These are phyloP conservation scores for Acaromyces ingoldii DNA, from an alignment of 1,284 basidiomycete genomes.

Conservation along the genomic window DNA sequence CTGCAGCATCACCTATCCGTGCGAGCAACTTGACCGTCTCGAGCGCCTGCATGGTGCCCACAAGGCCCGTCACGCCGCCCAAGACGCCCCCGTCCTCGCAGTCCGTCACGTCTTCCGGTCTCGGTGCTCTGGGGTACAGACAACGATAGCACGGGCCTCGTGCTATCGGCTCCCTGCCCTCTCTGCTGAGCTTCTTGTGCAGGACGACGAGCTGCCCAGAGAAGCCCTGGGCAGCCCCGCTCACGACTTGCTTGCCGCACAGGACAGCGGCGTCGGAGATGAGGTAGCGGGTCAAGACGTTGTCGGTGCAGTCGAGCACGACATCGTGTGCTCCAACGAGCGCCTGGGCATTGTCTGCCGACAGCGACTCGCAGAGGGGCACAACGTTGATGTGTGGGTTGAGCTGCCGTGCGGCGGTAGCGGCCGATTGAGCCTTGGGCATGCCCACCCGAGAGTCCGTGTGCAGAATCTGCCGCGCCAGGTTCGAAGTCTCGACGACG, in stretches of 20 bases:
- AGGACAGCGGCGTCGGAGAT: constrained; percentile 82
- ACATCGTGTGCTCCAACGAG: constrained; percentile 56
- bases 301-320: constrained; percentile 93
- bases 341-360: constrained; percentile 26
- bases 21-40: constrained; percentile 68
- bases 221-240: constrained; percentile 84
- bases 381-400: constrained; percentile 37
- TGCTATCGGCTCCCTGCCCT: not conserved
- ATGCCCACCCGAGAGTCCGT: constrained; percentile 72
- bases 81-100: constrained; percentile 90
- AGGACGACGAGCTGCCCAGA: constrained; percentile 71
- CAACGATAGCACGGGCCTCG: constrained; percentile 90
- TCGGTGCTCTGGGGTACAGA: constrained; percentile 65
- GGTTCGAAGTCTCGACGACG: constrained; percentile 80
- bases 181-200: constrained; percentile 21
- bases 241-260: constrained; percentile 73
- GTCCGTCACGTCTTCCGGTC: constrained; percentile 53
- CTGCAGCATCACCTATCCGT: constrained; percentile 25
- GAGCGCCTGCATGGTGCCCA: constrained; percentile 84
- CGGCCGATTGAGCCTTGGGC: constrained; percentile 73
- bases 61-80: constrained; percentile 81
- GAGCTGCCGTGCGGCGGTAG: constrained; percentile 55
- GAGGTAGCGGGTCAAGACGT: constrained; percentile 83
- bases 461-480: constrained; percentile 90
- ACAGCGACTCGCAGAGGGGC: constrained; percentile 18